Evolutionary conservation across 1,284 basidiomycete species (phyloP).

Genomic region (Ustilago cynodontis): DNA sequence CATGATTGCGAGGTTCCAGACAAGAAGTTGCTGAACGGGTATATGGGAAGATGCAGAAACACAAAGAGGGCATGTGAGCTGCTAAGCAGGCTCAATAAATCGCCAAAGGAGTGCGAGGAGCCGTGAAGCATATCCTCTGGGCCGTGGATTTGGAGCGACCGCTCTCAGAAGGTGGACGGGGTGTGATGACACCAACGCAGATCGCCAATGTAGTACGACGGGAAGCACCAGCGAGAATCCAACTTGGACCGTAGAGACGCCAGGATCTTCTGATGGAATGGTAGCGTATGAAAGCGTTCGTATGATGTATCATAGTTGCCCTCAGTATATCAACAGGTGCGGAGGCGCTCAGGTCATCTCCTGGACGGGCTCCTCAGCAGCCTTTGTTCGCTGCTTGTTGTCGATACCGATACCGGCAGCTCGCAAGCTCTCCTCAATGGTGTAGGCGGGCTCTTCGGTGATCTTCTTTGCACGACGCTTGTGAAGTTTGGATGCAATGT

Average conservation of each 20-base stretch:
- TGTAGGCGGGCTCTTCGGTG: conserved; percentile 65
- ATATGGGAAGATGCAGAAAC: conserved; percentile 12
- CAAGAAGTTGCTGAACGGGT: conserved; percentile 15
- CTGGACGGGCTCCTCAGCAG: conserved; percentile 19
- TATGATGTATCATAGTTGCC: no score
- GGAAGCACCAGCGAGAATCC: no score
- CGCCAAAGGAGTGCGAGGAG: background rate
- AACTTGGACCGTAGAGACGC: no score
- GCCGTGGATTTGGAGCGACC: no score
- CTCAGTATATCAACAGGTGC: background rate
- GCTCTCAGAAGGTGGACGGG: no score
- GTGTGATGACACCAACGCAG: no score
- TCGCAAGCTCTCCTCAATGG: conserved; percentile 63
- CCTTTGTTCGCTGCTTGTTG: conserved; percentile 58
- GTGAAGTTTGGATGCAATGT: conserved; percentile 65
- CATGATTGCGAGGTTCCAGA: conserved; percentile 27
- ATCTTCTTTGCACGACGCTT: conserved; percentile 67
- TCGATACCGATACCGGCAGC: conserved; percentile 67
- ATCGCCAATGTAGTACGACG: no score
- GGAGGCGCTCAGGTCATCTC: conserved; percentile 26
- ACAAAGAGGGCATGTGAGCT: background rate
- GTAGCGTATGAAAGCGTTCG: no score
- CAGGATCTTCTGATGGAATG: no score
- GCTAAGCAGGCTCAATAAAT: no score
- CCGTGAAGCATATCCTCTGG: background rate